Base-by-base conservation (phyloP, 2,329 filamentous ascomycete species). In the Teratosphaeria pseudoeucalypti region DNA sequence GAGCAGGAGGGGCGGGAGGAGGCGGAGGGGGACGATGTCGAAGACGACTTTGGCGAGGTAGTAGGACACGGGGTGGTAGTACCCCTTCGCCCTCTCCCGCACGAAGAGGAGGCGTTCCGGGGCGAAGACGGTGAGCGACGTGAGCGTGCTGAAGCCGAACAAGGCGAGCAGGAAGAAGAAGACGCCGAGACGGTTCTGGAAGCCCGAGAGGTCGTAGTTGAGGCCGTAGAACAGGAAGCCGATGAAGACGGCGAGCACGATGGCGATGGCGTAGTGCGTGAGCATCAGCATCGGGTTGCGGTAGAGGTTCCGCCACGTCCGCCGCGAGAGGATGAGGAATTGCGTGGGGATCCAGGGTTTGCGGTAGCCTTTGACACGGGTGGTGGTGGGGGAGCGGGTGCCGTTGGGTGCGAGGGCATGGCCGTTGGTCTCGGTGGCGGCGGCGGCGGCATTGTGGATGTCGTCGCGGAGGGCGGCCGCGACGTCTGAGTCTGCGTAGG, bases 221-320 rank as follows among this genome's bases (percentile, higher is more conserved):
- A 99, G 80, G 2, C 92, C 94, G 68, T 97, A 99, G 78, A 97
- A 99, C 12, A 99, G 82, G 74, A 89, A 97, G 3, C 94, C 94
- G 1, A 92, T 92, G 60, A 99, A 88, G 5, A 97, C 92, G 1
- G 92, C 94, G 6, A 99, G 82, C 0, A 97, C 77, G 62, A 99
- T 97, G 7, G 94, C 91, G 66, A 96, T 97, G 43, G 94, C 94
- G 71, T 97, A 99, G 75, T 99, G 94, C 0, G 92, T 96, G 60
- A 99, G 82, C 94, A 99, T 99, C 61, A 99, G 79, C 83, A 97
- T 92, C 1, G 94, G 94, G 73, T 99, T 96, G 60, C 94, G 86
- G 78, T 99, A 97, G 6, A 99, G 81, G 71, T 99, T 99, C 71
- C 89, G 91, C 92, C 92, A 99, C 0, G 94, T 99, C 54, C 94